Evolutionary conservation across 805 yeast species (phyloP).

Genomic region (Metschnikowia anglica): DNA sequence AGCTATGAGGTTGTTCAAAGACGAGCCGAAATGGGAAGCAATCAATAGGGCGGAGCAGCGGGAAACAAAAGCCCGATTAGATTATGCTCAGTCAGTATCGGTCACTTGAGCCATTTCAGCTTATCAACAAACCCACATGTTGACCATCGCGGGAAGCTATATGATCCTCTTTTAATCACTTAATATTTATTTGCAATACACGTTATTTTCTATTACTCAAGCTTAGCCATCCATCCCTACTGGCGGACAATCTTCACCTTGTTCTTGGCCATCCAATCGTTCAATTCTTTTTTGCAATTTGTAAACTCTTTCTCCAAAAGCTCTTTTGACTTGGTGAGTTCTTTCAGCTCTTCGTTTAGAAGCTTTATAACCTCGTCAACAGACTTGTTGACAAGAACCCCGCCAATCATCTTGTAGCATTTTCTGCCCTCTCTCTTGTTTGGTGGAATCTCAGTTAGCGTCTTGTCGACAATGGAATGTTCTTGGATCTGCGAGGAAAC

Average conservation of each 20-base stretch:
- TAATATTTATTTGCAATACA: constrained; percentile 4
- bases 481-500: constrained; percentile 40
- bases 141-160: too few species aligned
- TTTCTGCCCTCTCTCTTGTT: constrained; percentile 52
- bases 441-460: constrained; percentile 36
- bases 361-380: constrained; percentile 74
- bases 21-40: constrained; percentile 96
- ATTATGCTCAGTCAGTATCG: constrained; percentile 33
- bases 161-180: background rate
- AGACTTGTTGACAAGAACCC: constrained; percentile 80
- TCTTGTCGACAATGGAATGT: constrained; percentile 42
- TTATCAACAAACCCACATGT: too few species aligned
- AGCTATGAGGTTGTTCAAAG: constrained; percentile 84
- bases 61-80: constrained; percentile 34
- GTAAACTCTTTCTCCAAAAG: constrained; percentile 28
- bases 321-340: constrained; percentile 21
- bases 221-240: constrained; percentile 2
- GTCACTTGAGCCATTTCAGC: too few species aligned
- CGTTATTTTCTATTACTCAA: background rate
- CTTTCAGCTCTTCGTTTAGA: constrained; percentile 49
- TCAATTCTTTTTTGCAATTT: constrained; percentile 33
- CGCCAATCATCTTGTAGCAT: constrained; percentile 92
- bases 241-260: constrained; percentile 43
- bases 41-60: constrained; percentile 57
- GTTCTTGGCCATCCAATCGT: constrained; percentile 41